These are phyloP conservation scores for Diaporthe sp. DNA, from an alignment of 2,329 filamentous ascomycete genomes.

Conservation along the genomic window DNA sequence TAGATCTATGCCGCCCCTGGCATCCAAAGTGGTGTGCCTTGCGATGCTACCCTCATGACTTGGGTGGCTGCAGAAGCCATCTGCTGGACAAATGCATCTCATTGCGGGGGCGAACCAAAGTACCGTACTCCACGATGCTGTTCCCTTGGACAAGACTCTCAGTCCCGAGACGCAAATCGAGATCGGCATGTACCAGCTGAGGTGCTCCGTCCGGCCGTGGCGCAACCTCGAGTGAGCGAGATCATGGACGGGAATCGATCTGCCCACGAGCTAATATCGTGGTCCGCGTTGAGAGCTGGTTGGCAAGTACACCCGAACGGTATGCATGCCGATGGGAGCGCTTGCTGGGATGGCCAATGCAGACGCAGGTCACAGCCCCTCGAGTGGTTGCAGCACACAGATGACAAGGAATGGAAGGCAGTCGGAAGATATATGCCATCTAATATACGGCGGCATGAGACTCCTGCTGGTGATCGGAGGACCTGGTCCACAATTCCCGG, in stretches of 20 bases:
- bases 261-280: not conserved
- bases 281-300: not conserved
- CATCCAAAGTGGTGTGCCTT: constrained; percentile 7
- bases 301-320: not conserved
- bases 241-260: not conserved
- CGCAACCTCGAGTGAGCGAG: not conserved
- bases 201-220: not conserved
- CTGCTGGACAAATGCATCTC: not conserved
- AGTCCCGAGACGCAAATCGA: not conserved
- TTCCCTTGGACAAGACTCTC: constrained; percentile 6
- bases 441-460: not conserved
- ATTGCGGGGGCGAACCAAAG: constrained; percentile 18
- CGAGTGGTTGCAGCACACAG: not conserved
- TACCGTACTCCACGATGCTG: not conserved
- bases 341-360: constrained; percentile 3
- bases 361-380: not conserved
- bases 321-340: not conserved
- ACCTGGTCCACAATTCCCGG: constrained; percentile 7
- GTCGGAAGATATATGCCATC: not conserved
- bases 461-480: not conserved
- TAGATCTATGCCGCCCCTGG: constrained; percentile 12
- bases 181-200: constrained; percentile 8
- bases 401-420: not conserved
- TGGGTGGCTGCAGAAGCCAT: constrained; percentile 23
- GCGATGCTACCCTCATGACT: constrained; percentile 33